Percentiles rank a stretch among this genome's conserved stretches.
These are phyloP conservation scores for Russula ochroleuca DNA, from an alignment of 768 basidiomycete genomes.

Conservation along the genomic window DNA sequence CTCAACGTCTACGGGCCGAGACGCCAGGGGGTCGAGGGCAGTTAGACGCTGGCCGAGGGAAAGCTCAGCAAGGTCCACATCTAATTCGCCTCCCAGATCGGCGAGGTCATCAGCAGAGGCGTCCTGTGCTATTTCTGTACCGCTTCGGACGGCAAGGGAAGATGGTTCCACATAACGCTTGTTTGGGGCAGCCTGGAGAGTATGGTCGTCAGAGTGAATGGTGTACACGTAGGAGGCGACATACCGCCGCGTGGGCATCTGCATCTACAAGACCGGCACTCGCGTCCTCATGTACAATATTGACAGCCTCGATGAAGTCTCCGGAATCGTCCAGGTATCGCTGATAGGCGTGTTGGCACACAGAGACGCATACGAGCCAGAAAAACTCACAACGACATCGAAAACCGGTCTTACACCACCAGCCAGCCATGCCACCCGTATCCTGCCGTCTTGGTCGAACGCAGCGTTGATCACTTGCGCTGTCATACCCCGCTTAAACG, in stretches of 20 bases:
- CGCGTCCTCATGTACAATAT: conserved; percentile 40
- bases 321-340: conserved; percentile 52
- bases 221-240: not conserved
- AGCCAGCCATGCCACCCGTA: conserved; percentile 52
- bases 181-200: conserved; percentile 42
- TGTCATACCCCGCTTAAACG: conserved; percentile 39
- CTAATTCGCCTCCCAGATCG: conserved; percentile 64
- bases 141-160: conserved; percentile 60
- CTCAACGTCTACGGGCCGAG: conserved; percentile 36
- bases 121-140: conserved; percentile 59
- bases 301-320: conserved; percentile 49
- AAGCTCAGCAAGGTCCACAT: conserved; percentile 84
- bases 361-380: conserved; percentile 2
- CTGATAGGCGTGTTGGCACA: conserved; percentile 35
- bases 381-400: conserved; percentile 50
- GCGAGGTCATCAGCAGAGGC: conserved; percentile 47
- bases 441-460: conserved; percentile 43
- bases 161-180: conserved; percentile 68
- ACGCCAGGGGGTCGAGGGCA: conserved; percentile 52
- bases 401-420: conserved; percentile 59
- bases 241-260: conserved; percentile 19
- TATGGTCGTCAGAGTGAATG: not conserved
- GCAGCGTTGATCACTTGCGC: conserved; percentile 44
- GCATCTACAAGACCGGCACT: conserved; percentile 30
- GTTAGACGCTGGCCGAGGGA: conserved; percentile 88